phyloP scores from a whole-genome alignment of 1,284 basidiomycete genomes.

The Omphalotus olearius region DNA sequence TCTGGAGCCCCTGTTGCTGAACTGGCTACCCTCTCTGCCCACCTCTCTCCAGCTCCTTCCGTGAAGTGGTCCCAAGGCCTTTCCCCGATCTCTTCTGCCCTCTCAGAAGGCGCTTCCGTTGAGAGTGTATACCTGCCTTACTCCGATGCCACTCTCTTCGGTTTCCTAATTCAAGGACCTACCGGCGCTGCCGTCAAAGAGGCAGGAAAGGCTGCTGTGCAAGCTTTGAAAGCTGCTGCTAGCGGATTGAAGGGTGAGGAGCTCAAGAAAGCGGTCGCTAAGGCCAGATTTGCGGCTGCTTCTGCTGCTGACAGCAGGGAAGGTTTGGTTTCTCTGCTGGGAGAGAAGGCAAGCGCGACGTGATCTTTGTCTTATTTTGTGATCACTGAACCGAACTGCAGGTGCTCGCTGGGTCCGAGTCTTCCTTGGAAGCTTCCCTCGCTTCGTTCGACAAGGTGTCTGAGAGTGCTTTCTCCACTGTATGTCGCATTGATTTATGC shows the following conservation, averaged over 20 bases:
- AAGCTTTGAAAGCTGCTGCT: slow-evolving; percentile 57
- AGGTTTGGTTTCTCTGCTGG: slow-evolving; percentile 62
- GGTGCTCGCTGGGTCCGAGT: slow-evolving; percentile 55
- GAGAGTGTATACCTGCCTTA: slow-evolving; percentile 79
- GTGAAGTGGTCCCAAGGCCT: slow-evolving; percentile 83
- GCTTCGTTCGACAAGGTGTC: slow-evolving; percentile 61
- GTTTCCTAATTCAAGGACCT: slow-evolving; percentile 68
- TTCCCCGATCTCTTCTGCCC: slow-evolving; percentile 58
- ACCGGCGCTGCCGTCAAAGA: slow-evolving; percentile 58
- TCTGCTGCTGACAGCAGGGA: slow-evolving; percentile 63
- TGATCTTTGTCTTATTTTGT: slow-evolving; percentile 11
- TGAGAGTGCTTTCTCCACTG: slow-evolving; percentile 59
- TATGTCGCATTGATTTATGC: slow-evolving; percentile 25
- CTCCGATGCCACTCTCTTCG: slow-evolving; percentile 86
- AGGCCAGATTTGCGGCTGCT: slow-evolving; percentile 84
- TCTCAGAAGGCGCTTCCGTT: slow-evolving; percentile 55
- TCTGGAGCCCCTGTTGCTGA: slow-evolving; percentile 60
- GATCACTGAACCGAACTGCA: slow-evolving; percentile 24
- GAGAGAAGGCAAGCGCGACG: slow-evolving; percentile 48
- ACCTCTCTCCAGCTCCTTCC: slow-evolving; percentile 68
- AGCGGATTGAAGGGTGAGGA: slow-evolving; percentile 62
- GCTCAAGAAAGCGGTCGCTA: slow-evolving; percentile 76
- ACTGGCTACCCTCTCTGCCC: slow-evolving; percentile 72
- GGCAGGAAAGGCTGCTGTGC: slow-evolving; percentile 61
- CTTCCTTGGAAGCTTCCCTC: slow-evolving; percentile 50